phyloP scores from a whole-genome alignment of 2,329 filamentous ascomycete genomes.

The Colletotrichum lupini region DNA sequence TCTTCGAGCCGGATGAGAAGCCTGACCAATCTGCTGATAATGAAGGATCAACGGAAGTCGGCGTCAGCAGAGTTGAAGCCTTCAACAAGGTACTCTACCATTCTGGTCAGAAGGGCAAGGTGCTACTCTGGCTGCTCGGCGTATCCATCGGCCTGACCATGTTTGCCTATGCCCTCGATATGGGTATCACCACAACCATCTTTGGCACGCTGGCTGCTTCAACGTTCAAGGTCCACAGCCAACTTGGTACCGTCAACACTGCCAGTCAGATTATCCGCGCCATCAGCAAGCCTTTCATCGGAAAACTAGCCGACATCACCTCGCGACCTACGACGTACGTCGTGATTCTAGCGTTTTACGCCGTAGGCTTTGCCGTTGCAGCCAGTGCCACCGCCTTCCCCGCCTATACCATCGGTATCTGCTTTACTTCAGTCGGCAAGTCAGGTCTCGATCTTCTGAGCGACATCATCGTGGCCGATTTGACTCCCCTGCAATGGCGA shows the following conservation, averaged over 20 bases:
- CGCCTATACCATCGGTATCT: constrained; percentile 48
- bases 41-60: too few relatives aligned
- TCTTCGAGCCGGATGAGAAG: too few relatives aligned
- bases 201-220: background rate
- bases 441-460: constrained; percentile 49
- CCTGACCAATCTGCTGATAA: background rate
- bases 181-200: constrained; percentile 45
- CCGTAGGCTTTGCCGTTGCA: constrained; percentile 47
- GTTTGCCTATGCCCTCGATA: constrained; percentile 52
- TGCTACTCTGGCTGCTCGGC: constrained; percentile 36
- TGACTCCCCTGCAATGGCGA: constrained; percentile 50
- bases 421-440: constrained; percentile 50
- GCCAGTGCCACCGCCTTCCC: constrained; percentile 46
- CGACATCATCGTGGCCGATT: constrained; percentile 50
- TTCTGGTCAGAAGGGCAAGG: too few relatives aligned
- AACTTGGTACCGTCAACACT: constrained; percentile 46
- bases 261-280: constrained; percentile 50
- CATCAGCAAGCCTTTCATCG: constrained; percentile 52
- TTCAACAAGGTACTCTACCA: too few relatives aligned
- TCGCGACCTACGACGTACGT: constrained; percentile 52
- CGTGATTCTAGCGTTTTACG: constrained; percentile 51
- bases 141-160: constrained; percentile 50
- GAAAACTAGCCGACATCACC: constrained; percentile 51
- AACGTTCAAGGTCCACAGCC: constrained; percentile 39
- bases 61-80: too few relatives aligned